Evolutionary conservation across 2,329 filamentous ascomycete species (phyloP), one percentile per base, ranked within the genome.

Genomic region (Colletotrichum destructivum): DNA sequence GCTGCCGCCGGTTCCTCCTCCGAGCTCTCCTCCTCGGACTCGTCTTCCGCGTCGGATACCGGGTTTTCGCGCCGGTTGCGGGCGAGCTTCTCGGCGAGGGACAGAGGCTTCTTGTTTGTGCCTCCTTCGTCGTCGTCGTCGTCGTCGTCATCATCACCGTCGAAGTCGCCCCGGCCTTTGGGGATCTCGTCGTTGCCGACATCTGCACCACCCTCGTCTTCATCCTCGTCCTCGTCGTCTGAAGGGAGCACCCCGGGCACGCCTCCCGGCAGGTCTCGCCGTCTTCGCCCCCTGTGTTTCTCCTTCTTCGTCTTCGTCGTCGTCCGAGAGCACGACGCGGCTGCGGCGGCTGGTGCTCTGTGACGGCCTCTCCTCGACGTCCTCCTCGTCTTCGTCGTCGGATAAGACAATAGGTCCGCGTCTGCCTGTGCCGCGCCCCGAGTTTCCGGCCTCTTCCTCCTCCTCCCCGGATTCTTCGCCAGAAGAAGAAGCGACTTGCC

Each of bases 381-480:
- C 46, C 80, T 81, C 1, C 66, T 54, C 49, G 18, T 72, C 73
- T 9, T 74, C 73, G 5, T 76, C 74, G 13, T 81, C 80, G 0
- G 75, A 76, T 0, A 76, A 61, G 0, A 73, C 63, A 0, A 75
- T 44, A 0, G 63, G 54, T 15, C 44, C 26, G 12, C 56, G 63
- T 11, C 68, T 56, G 6, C 6, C 42, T 18, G 35, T 8, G 18
- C 52, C 52, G 6, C 54, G 66, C 16, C 21, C n/a, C n/a, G 44
- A 35, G 2, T 15, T 8, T 9, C 31, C 31, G 31, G 31, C 75
- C 21, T 74, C 74, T 0, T 69, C 74, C 0, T 76, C 75, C 0
- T 77, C 74, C 0, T 73, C 74, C 0, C 75, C 76, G 0, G 80
- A 81, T n/a, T 81, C 81, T 0, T 70, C 52, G 2, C 60, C 54